Base-by-base conservation (phyloP, 148 eudicot genomes). In the Persicaria maculosa region DNA sequence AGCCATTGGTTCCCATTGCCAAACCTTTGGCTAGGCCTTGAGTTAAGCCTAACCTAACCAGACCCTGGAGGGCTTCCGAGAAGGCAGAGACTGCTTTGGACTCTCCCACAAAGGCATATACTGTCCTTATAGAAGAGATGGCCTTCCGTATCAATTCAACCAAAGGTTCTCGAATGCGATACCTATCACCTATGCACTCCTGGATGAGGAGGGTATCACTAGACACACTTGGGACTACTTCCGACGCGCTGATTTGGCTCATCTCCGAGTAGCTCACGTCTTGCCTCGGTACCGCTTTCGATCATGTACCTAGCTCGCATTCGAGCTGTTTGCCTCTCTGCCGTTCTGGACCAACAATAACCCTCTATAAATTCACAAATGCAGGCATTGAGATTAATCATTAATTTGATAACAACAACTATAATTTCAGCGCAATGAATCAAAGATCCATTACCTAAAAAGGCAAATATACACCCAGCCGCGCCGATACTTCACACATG, bases 1-100 rank as follows among this genome's bases (percentile, higher is more conserved):
- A 78, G 4, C 92, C 94, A 25, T 84, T 87, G 72, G 97, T 89
- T 3, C 98, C 98, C 71, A 93, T 83, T 14, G 96, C 91, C 46
- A 93, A 52, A 4, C 98, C 98, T 75, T 91, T 91, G 0, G 94
- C 90, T 61, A 93, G 74, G 5, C 98, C 98, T 78, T 93, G 98
- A 83, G 74, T 86, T 3, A 86, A 79, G 40, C 98, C 98, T 31
- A 93, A 74, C 46, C 84, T 85, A 2, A 86, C 87, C 3, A 89
- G 82, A 50, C 92, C 89, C 40, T 88, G 82, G 61, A 93, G 84
- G 71, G 98, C 88, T 7, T 73, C 57, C 12, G 98, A 89, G 79
- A 83, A 93, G 14, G 80, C 82, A 0, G 61, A 76, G 67, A 89
- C 77, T 10, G 98, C 89, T 72, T 84, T 89, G 75, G 50, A 82